phyloP scores from a whole-genome alignment of 2,329 filamentous ascomycete species.

The Dactylellina leptospora region DNA sequence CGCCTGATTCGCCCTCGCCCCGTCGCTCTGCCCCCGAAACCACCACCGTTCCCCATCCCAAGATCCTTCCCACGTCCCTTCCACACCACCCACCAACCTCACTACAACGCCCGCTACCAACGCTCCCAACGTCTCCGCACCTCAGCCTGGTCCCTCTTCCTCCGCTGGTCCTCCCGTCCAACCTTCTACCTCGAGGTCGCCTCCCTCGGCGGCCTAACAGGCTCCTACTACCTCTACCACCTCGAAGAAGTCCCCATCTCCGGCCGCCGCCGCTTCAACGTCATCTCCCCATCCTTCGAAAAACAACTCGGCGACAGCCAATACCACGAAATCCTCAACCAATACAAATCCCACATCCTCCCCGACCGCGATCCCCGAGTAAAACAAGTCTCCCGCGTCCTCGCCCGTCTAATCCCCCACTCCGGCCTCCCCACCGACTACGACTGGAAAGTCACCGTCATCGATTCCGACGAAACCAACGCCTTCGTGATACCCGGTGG shows the following conservation, averaged over 20 bases:
- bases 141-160: constrained; percentile 5
- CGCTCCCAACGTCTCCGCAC: constrained; percentile 30
- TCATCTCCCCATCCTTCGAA: constrained; percentile 68
- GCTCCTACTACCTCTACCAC: constrained; percentile 72
- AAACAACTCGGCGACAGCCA: constrained; percentile 66
- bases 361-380: constrained; percentile 69
- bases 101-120: constrained; percentile 21
- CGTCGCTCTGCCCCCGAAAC: not conserved
- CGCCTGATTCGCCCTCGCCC: not conserved
- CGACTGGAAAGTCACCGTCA: constrained; percentile 77
- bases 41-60: not conserved
- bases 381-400: constrained; percentile 70
- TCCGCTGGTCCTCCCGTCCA: constrained; percentile 43
- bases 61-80: constrained; percentile 4
- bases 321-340: constrained; percentile 68
- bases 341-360: constrained; percentile 68
- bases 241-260: constrained; percentile 77
- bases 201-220: constrained; percentile 49
- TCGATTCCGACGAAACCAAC: constrained; percentile 73
- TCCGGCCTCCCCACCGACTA: constrained; percentile 67
- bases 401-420: constrained; percentile 73
- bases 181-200: constrained; percentile 44
- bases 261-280: constrained; percentile 77
- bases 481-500: constrained; percentile 81
- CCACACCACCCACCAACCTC: constrained; percentile 21